Evolutionary conservation across 1,139 yeast species (phyloP).

Genomic region (Kurtzmaniella quercitrusa): DNA sequence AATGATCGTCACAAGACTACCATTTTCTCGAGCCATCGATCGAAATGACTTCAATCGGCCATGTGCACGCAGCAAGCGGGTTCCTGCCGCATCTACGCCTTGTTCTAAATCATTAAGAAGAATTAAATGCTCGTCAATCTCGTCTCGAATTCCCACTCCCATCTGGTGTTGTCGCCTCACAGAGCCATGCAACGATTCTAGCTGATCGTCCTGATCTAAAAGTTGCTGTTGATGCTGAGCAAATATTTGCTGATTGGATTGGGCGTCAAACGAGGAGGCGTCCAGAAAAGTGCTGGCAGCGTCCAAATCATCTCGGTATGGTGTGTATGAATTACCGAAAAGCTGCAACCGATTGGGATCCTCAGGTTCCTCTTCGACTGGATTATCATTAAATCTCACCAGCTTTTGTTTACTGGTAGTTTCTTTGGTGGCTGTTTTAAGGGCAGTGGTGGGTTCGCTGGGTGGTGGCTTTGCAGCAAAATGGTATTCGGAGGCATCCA

Average conservation of each 20-base stretch:
- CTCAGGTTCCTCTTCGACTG: conserved; percentile 20
- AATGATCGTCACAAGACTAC: conserved; percentile 69
- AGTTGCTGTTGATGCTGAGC: conserved; percentile 67
- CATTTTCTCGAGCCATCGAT: conserved; percentile 59
- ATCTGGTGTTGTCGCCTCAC: conserved; percentile 63
- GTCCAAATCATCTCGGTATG: conserved; percentile 29
- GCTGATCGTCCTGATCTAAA: conserved; percentile 58
- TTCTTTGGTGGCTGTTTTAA: not conserved
- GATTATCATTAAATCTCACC: conserved; percentile 51
- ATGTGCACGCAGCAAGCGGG: conserved; percentile 52
- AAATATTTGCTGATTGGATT: conserved; percentile 51
- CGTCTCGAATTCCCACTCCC: conserved; percentile 62
- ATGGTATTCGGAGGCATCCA: conserved; percentile 35
- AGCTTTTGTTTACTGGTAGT: conserved; percentile 26
- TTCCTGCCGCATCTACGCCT: conserved; percentile 55
- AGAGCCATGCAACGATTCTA: conserved; percentile 56
- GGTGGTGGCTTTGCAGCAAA: conserved; percentile 13
- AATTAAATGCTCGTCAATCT: conserved; percentile 65
- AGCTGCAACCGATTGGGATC: conserved; percentile 17
- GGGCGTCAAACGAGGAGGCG: conserved; percentile 20
- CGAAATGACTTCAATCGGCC: conserved; percentile 53
- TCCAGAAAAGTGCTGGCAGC: conserved; percentile 5
- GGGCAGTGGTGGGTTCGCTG: conserved; percentile 10
- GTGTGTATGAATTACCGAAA: conserved; percentile 26
- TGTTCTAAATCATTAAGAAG: conserved; percentile 67